These are phyloP conservation scores for Berberis thunbergii DNA, from an alignment of 164 flowering plant species.

Conservation along the genomic window DNA sequence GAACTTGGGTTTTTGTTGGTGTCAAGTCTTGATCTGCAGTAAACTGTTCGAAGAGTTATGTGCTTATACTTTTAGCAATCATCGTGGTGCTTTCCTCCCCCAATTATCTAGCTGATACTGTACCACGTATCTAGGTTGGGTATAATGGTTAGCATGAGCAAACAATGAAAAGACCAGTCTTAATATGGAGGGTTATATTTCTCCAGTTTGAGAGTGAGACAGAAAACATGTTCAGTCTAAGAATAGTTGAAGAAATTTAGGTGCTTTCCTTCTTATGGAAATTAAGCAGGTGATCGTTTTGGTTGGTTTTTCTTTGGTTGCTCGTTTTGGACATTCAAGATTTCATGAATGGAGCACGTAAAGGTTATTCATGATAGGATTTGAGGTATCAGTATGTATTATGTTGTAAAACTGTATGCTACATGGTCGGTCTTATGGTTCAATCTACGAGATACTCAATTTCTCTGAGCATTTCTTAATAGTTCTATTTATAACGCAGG, in stretches of 20 bases:
- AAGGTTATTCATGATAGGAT: conserved; percentile 55
- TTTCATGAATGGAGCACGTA: conserved; percentile 66
- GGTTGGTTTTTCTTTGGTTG: conserved; percentile 57
- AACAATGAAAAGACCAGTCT: background rate
- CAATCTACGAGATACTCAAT: background rate
- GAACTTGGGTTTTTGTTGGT: conserved; percentile 3
- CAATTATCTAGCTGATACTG: conserved; percentile 4
- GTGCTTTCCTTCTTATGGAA: conserved; percentile 46
- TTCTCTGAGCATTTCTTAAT: conserved; percentile 1
- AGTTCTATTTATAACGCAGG: conserved; percentile 32
- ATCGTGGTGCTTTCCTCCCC: conserved; percentile 7
- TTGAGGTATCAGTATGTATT: conserved; percentile 71
- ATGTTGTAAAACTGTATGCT: conserved; percentile 15
- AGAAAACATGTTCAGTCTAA: conserved; percentile 14
- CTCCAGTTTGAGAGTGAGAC: conserved; percentile 8
- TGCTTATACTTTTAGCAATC: background rate
- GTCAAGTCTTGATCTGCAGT: background rate
- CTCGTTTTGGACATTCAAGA: conserved; percentile 54
- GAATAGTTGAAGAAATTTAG: conserved; percentile 22
- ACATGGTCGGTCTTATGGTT: conserved; percentile 23
- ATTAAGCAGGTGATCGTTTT: conserved; percentile 76
- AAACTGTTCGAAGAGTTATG: background rate
- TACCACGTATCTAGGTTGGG: background rate
- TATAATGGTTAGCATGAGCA: background rate
- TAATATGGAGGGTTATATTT: conserved; percentile 10